These are phyloP conservation scores for Graphilbum sp. DNA, from an alignment of 2,329 filamentous ascomycete species.

Conservation along the genomic window DNA sequence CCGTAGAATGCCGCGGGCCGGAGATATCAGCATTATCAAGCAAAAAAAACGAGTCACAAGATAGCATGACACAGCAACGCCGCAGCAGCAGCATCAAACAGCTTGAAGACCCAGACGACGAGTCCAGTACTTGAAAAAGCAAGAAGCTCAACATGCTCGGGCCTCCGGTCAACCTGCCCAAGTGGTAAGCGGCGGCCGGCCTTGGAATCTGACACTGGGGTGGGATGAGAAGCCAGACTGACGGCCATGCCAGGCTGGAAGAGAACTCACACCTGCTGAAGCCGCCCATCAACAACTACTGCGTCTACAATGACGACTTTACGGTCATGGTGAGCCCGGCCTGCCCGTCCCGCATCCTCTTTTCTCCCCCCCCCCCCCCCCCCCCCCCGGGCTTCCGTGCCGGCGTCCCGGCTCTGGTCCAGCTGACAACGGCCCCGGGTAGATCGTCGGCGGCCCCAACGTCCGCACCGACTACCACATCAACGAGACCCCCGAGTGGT, in stretches of 20 bases:
- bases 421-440: too few species aligned
- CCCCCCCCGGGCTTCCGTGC: too few species aligned
- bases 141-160: conserved; percentile 24
- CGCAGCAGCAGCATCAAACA: too few species aligned
- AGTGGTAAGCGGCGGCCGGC: conserved; percentile 30
- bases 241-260: conserved; percentile 49
- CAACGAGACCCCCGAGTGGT: conserved; percentile 92
- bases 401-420: too few species aligned
- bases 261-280: conserved; percentile 84
- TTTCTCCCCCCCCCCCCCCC: too few species aligned
- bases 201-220: too few species aligned
- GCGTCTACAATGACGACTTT: conserved; percentile 73
- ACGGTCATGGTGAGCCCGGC: conserved; percentile 53
- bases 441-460: conserved; percentile 76
- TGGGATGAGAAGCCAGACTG: not conserved
- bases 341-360: not conserved
- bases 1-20: too few species aligned
- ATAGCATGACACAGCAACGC: too few species aligned
- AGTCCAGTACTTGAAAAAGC: too few species aligned
- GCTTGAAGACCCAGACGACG: too few species aligned
- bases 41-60: too few species aligned
- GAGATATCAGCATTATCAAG: too few species aligned
- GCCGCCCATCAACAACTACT: conserved; percentile 94
- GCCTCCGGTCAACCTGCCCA: conserved; percentile 37
- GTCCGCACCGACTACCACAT: conserved; percentile 96